Base-by-base conservation (phyloP, 345 rosid genomes). In the Eutrema heterophyllum region DNA sequence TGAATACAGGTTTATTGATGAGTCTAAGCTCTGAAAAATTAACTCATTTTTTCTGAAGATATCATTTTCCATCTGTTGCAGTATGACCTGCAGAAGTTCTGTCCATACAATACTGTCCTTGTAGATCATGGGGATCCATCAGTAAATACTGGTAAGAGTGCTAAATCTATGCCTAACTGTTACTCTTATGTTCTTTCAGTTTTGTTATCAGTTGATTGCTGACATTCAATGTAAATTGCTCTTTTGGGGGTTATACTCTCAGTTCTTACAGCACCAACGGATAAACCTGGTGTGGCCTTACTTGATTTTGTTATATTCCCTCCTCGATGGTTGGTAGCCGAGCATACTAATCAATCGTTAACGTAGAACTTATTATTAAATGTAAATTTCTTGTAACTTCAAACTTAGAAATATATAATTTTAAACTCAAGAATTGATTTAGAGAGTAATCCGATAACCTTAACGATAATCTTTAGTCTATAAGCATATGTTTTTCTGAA, bases 181-280 rank as follows among this genome's bases (percentile, higher is more conserved):
- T 24, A 24, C 8, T 72, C 46, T 7, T 21, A 21, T 21, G 24
- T 21, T 35, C 24, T 16, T 59, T 40, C 24, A 6, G 29, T 77
- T 72, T 39, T 60, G 0, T 3, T 26, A 51, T 62, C 4, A 8
- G 18, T 40, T 48, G 50, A 18, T 32, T 62, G 18, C 59, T 53
- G 21, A 40, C 8, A 8, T 5, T 0, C 21, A 50, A 5, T 67
- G 67, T 64, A 72, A 41, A 73, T 44, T 8, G 11, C 56, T 74
- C 36, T 64, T 55, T 29, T 27, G 40, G 52, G 21, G 41, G 7
- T 54, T 74, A 16, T 52, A 63, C 55, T 70, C 76, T 74, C 92
- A 94, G 99, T 94, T 66, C 83, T 94, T 79, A 94, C 99, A 29
- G 97, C 99, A 61, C 92, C 97, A 44, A 91, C 93, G n/a, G 97